Evolutionary conservation across 2,329 filamentous ascomycete genomes (phyloP).

Genomic region (Cryoendolithus antarcticus): DNA sequence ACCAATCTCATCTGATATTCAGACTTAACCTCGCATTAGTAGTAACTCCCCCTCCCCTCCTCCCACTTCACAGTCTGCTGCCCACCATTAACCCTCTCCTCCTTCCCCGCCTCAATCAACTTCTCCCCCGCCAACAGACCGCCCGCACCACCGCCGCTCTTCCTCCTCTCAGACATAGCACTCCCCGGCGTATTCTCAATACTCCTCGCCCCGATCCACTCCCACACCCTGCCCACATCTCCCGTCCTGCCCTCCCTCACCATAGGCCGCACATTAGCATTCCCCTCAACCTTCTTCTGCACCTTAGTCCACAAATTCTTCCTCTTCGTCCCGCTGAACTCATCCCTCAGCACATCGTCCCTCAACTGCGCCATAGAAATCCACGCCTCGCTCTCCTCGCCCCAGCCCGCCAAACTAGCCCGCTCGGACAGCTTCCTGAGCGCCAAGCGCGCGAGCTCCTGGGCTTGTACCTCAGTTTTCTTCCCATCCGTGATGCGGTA

Average conservation of each 20-base stretch:
- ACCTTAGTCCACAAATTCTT: constrained; percentile 79
- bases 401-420: constrained; percentile 58
- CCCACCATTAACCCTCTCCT: not conserved
- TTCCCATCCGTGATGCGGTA: constrained; percentile 50
- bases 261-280: constrained; percentile 77
- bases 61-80: constrained; percentile 2
- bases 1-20: too few relatives aligned
- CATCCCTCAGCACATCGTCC: constrained; percentile 75
- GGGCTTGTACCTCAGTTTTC: constrained; percentile 60
- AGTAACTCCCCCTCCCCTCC: constrained; percentile 1
- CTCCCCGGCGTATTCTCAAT: constrained; percentile 16
- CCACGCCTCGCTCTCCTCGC: constrained; percentile 62
- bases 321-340: constrained; percentile 64
- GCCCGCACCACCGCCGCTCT: constrained; percentile 9
- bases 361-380: constrained; percentile 79
- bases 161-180: constrained; percentile 10
- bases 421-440: constrained; percentile 73
- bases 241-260: constrained; percentile 48
- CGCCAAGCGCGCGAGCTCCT: constrained; percentile 70
- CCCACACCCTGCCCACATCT: constrained; percentile 51
- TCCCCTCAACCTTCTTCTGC: constrained; percentile 74
- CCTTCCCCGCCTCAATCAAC: constrained; percentile 2
- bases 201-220: constrained; percentile 49
- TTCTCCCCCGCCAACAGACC: constrained; percentile 5
- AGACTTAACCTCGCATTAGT: not conserved